phyloP scores from a whole-genome alignment of 129 eudicot species.

The Centaurea solstitialis region DNA sequence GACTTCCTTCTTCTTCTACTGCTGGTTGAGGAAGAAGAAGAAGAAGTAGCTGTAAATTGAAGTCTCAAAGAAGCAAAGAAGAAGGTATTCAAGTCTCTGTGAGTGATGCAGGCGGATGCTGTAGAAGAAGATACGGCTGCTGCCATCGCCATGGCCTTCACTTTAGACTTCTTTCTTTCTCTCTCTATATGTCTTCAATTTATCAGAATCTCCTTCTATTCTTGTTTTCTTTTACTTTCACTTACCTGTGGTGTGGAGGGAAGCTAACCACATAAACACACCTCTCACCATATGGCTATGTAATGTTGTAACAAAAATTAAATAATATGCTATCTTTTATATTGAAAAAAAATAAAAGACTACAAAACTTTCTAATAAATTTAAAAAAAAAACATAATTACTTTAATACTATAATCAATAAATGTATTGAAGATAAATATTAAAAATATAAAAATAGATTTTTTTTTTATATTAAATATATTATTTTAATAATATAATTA shows the following conservation, averaged over 20 bases:
- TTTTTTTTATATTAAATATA: too few species aligned
- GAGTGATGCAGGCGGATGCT: slow-evolving; percentile 11
- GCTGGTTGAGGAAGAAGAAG: slow-evolving; percentile 4
- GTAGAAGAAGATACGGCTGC: slow-evolving; percentile 8
- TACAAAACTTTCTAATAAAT: too few species aligned
- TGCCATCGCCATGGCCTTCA: slow-evolving; percentile 21
- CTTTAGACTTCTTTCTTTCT: not conserved
- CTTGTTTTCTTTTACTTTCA: not conserved
- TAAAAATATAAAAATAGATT: too few species aligned
- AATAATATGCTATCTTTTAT: too few species aligned
- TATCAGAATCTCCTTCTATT: not conserved
- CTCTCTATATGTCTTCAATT: not conserved
- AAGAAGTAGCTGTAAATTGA: not conserved
- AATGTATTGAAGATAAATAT: too few species aligned
- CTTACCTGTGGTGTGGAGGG: not conserved
- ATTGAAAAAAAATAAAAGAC: too few species aligned
- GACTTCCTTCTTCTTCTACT: not conserved
- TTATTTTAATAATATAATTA: too few species aligned
- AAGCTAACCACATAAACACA: slow-evolving; percentile 20
- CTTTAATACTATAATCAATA: too few species aligned
- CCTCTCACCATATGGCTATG: too few species aligned
- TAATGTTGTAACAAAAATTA: too few species aligned
- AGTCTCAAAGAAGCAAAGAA: too few species aligned
- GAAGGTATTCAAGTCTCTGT: not conserved
- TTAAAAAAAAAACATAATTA: too few species aligned